Percentiles rank a stretch among this genome's conserved stretches.
These are phyloP conservation scores for Chalaropsis thielavioides DNA, from an alignment of 2,329 filamentous ascomycete species.

Conservation along the genomic window DNA sequence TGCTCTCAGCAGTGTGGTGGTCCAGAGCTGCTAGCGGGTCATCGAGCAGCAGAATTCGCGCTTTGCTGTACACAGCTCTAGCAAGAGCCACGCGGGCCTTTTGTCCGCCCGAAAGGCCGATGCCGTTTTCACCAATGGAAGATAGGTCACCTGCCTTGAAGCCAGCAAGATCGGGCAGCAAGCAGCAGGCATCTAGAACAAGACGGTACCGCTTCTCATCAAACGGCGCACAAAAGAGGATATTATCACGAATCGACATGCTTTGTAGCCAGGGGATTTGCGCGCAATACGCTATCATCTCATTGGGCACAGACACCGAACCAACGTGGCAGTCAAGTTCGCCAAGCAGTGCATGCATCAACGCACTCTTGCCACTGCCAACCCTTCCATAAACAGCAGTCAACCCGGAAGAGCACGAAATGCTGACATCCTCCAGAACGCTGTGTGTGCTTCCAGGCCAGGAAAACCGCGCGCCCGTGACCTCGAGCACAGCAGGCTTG, in stretches of 20 bases:
- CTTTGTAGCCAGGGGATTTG: conserved; percentile 52
- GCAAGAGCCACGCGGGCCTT: conserved; percentile 49
- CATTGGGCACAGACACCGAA: conserved; percentile 31
- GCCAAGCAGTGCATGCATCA: conserved; percentile 44
- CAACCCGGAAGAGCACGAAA: conserved; percentile 36
- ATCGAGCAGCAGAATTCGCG: conserved; percentile 44
- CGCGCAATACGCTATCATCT: conserved; percentile 41
- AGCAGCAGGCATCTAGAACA: conserved; percentile 46
- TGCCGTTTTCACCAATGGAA: conserved; percentile 46
- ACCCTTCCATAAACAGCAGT: conserved; percentile 45
- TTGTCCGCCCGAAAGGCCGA: conserved; percentile 49
- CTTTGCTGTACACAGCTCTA: conserved; percentile 44
- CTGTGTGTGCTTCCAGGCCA: conserved; percentile 54
- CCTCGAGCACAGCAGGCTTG: conserved; percentile 29
- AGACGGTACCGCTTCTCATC: conserved; percentile 42
- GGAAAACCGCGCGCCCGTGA: conserved; percentile 56
- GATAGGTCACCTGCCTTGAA: conserved; percentile 44
- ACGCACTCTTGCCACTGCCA: conserved; percentile 46
- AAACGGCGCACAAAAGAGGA: conserved; percentile 44
- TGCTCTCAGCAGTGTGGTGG: conserved; percentile 46
- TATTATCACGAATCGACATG: conserved; percentile 51
- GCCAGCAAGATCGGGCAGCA: conserved; percentile 40
- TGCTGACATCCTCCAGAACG: conserved; percentile 33
- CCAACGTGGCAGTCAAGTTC: conserved; percentile 52
- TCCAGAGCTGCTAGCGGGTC: conserved; percentile 50